Conservation (phyloP, 163 green algal genomes). For the Chlamydomonas reinhardtii region DNA sequence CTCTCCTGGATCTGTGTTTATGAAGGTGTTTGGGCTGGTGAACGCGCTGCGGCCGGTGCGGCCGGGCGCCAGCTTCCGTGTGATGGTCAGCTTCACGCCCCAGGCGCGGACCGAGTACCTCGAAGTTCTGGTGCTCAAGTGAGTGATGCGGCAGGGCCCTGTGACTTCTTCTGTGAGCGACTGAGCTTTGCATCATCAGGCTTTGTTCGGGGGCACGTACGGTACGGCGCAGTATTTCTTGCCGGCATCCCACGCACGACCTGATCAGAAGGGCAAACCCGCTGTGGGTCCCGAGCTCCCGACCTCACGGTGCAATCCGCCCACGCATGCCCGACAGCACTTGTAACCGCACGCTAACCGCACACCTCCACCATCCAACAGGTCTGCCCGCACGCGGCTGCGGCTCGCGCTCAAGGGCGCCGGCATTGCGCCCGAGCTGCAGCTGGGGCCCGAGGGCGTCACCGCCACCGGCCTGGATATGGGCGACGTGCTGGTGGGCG, state of each 20-base stretch:
- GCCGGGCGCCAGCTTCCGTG: conserved; percentile 13
- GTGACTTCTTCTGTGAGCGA: too few relatives aligned
- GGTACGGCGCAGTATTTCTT: too few relatives aligned
- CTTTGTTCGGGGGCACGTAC: too few relatives aligned
- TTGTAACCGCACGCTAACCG: too few relatives aligned
- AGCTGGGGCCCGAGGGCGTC: conserved; percentile 49
- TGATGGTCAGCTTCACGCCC: conserved; percentile 64
- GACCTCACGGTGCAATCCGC: too few relatives aligned
- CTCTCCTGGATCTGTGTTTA: too few relatives aligned
- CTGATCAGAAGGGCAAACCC: too few relatives aligned
- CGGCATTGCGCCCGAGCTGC: conserved; percentile 67
- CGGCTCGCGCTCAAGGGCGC: conserved; percentile 60
- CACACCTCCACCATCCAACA: neutral
- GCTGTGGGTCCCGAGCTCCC: too few relatives aligned
- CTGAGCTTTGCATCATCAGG: too few relatives aligned
- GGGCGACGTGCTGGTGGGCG: conserved; percentile 58
- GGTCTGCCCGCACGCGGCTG: conserved; percentile 56
- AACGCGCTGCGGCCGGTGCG: conserved; percentile 56
- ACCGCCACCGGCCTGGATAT: conserved; percentile 58
- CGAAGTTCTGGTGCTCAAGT: conserved; percentile 20
- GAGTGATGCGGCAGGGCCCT: neutral
- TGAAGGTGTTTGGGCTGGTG: conserved; percentile 55
- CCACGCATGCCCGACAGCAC: neutral
- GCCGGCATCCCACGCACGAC: too few relatives aligned
- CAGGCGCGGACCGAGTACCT: conserved; percentile 53